Conservation (phyloP, 1,284 basidiomycete genomes). For the Fomes fomentarius region DNA sequence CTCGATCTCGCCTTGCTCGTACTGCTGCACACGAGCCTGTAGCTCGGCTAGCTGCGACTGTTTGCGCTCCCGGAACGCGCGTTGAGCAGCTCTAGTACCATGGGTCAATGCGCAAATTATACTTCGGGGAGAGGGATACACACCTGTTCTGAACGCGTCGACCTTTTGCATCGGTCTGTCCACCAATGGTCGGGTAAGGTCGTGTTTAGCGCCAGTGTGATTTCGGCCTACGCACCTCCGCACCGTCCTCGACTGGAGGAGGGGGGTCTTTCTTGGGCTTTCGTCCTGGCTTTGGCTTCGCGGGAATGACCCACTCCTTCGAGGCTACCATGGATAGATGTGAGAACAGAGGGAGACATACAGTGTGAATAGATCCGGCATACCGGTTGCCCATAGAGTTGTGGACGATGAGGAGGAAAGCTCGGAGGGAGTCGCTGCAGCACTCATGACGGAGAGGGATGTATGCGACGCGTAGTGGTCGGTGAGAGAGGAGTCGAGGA, state of each 20-base stretch:
- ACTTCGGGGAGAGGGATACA: conserved; percentile 20
- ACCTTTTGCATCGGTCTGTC: conserved; percentile 55
- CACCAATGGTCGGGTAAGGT: conserved; percentile 21
- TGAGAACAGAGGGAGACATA: conserved; percentile 32
- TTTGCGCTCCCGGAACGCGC: conserved; percentile 89
- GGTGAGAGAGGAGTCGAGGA: conserved; percentile 22
- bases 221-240: conserved; percentile 44
- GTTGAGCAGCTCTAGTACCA: conserved; percentile 76
- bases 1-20: conserved; percentile 90
- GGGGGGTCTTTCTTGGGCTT: conserved; percentile 80
- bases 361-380: conserved; percentile 19
- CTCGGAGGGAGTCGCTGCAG: conserved; percentile 29
- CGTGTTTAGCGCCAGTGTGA: conserved; percentile 21
- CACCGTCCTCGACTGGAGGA: conserved; percentile 40
- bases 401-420: conserved; percentile 44
- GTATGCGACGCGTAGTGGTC: conserved; percentile 9
- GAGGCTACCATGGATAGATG: conserved; percentile 57
- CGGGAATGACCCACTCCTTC: conserved; percentile 90
- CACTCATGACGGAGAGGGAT: conserved; percentile 29
- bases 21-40: conserved; percentile 83
- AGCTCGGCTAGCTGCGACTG: conserved; percentile 90
- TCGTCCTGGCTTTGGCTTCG: conserved; percentile 87
- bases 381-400: conserved; percentile 56
- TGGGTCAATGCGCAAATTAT: not conserved
- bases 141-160: conserved; percentile 80